Evolutionary conservation across 257 asterid genomes (phyloP).

Genomic region (Solanum dulcamara): DNA sequence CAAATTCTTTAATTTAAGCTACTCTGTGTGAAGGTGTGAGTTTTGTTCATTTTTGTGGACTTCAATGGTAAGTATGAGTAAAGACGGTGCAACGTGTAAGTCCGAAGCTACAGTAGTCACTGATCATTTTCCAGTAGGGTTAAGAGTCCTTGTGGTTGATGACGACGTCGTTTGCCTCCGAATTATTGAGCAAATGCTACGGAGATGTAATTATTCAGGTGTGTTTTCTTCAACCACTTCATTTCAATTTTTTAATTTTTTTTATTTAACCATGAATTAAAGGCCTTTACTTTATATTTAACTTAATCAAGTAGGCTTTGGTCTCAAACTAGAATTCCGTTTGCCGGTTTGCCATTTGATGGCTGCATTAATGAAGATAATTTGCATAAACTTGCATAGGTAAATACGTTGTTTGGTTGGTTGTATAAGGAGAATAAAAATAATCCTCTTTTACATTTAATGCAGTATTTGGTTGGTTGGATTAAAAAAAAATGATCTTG

Average conservation of each 20-base stretch:
- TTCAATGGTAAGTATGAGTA: not conserved
- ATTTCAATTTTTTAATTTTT: not conserved
- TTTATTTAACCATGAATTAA: not conserved
- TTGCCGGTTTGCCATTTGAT: not conserved
- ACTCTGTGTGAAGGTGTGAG: not conserved
- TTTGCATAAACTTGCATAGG: not conserved
- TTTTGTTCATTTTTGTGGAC: not conserved
- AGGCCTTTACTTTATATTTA: not conserved
- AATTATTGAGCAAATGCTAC: slow-evolving; percentile 67
- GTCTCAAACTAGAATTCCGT: not conserved
- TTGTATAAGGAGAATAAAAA: not conserved
- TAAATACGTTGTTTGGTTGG: not conserved
- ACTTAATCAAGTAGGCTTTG: not conserved
- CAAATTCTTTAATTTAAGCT: not conserved
- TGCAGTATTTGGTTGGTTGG: not conserved
- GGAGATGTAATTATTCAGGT: slow-evolving; percentile 44
- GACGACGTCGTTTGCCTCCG: slow-evolving; percentile 56
- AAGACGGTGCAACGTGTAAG: not conserved
- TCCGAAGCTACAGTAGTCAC: slow-evolving; percentile 21
- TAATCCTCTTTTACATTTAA: not conserved
- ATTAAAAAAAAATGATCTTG: not conserved
- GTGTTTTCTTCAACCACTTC: not conserved
- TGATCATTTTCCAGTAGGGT: slow-evolving; percentile 64
- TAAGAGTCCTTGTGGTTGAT: slow-evolving; percentile 74
- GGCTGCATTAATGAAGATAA: not conserved